Base-by-base conservation (phyloP, 257 asterid species). In the Eucommia ulmoides region DNA sequence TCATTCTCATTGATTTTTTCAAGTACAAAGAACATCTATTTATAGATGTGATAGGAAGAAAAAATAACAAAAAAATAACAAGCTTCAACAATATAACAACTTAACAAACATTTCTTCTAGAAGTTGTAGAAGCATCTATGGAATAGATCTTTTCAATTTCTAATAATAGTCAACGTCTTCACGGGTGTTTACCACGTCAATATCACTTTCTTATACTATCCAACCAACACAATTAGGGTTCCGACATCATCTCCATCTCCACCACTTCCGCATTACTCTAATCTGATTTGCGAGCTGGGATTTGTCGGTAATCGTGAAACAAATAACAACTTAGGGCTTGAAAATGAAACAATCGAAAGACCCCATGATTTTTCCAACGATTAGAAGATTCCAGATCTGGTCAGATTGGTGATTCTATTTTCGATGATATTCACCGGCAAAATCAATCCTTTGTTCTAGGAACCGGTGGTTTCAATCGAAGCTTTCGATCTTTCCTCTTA, bases 401-500 rank as follows among this genome's bases (percentile, higher is more conserved):
- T 85, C 6, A 94, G 86, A 65, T 70, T 93, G 0, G 74, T 78
- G 14, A 56, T 85, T 20, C 98, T 94, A 8, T 78, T 89, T 33
- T 96, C 96, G 0, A 93, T 89, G 24, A 65, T 82, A 46, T 89
- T 74, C 64, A 51, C 88, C 0, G 96, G 98, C 4, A 93, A 93
- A 20, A 66, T 82, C 0, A 82, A 85, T 59, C 98, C 96, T 50
- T 33, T 82, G 62, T 85, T 78, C 56, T 85, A 96, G 98, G 78
- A 73, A 12, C 98, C 98, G 1, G 59, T 89, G 3, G 94, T 82
- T 26, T 64, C 88, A n/a, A 80, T 82, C 45, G 93, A 88, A 56
- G 88, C 98, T 3, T 89, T 89, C 45, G 75, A 85, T 72, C 68
- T 82, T 22, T 96, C 98, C 10, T 63, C 93, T 0, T 82, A 89